A percentile compares a stretch with the other conserved stretches of the same genome.
Conservation (phyloP, 2,329 filamentous ascomycete species). For the Trichoderma aggressivum region DNA sequence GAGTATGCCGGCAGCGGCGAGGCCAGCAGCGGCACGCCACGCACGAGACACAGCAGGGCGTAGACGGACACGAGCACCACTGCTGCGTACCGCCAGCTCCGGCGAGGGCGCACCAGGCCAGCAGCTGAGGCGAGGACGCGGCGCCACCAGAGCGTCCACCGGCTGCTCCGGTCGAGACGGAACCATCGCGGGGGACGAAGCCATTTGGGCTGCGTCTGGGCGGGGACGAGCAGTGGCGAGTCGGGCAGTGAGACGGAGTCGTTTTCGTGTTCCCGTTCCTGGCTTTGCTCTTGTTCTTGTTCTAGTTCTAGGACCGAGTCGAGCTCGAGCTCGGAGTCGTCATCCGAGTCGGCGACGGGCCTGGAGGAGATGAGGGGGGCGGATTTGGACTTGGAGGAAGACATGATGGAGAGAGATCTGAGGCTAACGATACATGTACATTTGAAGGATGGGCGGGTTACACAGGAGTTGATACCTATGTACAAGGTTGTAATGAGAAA, state of each 20-base stretch:
- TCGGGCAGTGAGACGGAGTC: conserved; percentile 9
- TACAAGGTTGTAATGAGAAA: not conserved
- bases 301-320: not conserved
- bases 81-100: conserved; percentile 35
- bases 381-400: not conserved
- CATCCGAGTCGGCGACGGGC: not conserved
- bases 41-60: conserved; percentile 39
- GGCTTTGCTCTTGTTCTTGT: not conserved
- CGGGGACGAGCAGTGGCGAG: conserved; percentile 13
- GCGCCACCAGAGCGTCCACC: conserved; percentile 7
- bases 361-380: not conserved
- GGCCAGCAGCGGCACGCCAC: conserved; percentile 42
- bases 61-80: conserved; percentile 33
- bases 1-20: conserved; percentile 43
- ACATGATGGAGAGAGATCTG: not conserved
- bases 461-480: not conserved
- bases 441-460: not conserved
- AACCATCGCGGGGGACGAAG: conserved; percentile 13
- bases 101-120: conserved; percentile 30
- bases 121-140: conserved; percentile 2
- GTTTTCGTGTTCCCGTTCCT: not conserved
- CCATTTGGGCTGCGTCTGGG: conserved; percentile 16
- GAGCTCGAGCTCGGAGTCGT: conserved; percentile 8
- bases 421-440: conserved; percentile 4
- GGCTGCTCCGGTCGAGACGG: conserved; percentile 2